Percentiles rank a stretch among this genome's conserved stretches.
These are phyloP conservation scores for Penicillium odoratum DNA, from an alignment of 495 filamentous ascomycete species.

Conservation along the genomic window DNA sequence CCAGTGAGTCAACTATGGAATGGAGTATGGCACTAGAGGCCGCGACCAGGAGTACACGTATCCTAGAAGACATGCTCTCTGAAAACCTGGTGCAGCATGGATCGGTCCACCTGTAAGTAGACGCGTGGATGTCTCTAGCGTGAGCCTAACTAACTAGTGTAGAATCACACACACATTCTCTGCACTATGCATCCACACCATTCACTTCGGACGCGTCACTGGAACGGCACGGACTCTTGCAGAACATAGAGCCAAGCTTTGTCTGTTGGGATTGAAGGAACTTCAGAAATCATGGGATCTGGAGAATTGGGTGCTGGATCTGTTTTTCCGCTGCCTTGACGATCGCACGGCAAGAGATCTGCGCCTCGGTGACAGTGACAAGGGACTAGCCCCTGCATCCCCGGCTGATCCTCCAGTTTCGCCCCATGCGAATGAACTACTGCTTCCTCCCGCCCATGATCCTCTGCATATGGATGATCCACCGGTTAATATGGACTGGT, in stretches of 20 bases:
- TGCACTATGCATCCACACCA: slow-evolving; percentile 49
- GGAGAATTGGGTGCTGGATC: slow-evolving; percentile 47
- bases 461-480: slow-evolving; percentile 14
- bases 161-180: slow-evolving; percentile 51
- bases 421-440: background rate
- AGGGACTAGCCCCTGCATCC: slow-evolving; percentile 1
- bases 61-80: slow-evolving; percentile 49
- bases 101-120: slow-evolving; percentile 43
- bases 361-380: slow-evolving; percentile 24
- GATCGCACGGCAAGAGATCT: slow-evolving; percentile 44
- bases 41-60: slow-evolving; percentile 43
- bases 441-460: background rate
- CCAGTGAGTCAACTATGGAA: slow-evolving; percentile 22
- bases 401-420: background rate
- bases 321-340: slow-evolving; percentile 49
- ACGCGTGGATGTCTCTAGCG: too few species aligned
- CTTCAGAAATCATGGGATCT: slow-evolving; percentile 51
- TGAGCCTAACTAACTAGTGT: background rate
- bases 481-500: slow-evolving; percentile 34
- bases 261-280: slow-evolving; percentile 46
- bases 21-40: slow-evolving; percentile 44
- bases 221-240: slow-evolving; percentile 43
- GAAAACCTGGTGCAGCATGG: slow-evolving; percentile 46
- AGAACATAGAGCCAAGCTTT: slow-evolving; percentile 48
- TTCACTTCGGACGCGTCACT: slow-evolving; percentile 39